These are phyloP conservation scores for Mercurialis annua DNA, from an alignment of 345 rosid genomes.

Conservation along the genomic window DNA sequence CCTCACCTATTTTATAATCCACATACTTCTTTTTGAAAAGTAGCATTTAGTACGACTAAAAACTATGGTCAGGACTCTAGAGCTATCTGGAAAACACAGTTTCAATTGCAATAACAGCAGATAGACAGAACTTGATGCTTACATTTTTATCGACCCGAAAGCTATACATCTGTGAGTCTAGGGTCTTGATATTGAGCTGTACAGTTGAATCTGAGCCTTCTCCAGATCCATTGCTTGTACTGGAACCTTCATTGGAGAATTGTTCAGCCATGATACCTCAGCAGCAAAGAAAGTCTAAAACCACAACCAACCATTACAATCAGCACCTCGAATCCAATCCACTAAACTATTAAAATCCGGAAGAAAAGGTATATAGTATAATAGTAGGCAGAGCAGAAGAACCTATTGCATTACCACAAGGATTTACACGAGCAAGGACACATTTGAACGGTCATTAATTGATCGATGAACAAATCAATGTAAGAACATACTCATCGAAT, in stretches of 20 bases:
- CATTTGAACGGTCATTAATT: too few species aligned
- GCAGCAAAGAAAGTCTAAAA: slow-evolving; percentile 17
- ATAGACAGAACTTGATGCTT: slow-evolving; percentile 26
- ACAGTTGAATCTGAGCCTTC: slow-evolving; percentile 52
- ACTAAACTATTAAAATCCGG: neutral
- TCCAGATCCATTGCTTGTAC: slow-evolving; percentile 42
- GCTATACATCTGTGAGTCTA: slow-evolving; percentile 67
- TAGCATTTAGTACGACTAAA: neutral
- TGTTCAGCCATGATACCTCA: slow-evolving; percentile 59
- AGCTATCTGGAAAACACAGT: neutral
- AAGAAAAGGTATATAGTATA: too few species aligned
- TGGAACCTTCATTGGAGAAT: slow-evolving; percentile 44
- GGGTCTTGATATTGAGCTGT: slow-evolving; percentile 80
- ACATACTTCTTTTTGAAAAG: neutral
- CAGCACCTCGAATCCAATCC: slow-evolving; percentile 3
- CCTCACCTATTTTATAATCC: neutral
- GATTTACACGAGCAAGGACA: too few species aligned
- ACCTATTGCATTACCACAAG: too few species aligned
- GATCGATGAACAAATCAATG: too few species aligned
- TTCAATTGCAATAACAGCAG: neutral
- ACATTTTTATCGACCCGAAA: slow-evolving; percentile 74
- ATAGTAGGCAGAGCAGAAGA: too few species aligned
- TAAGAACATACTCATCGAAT: too few species aligned
- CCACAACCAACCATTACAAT: neutral
- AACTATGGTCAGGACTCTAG: neutral